phyloP scores from a whole-genome alignment of 1,139 yeast species.

The Pichia sp. region DNA sequence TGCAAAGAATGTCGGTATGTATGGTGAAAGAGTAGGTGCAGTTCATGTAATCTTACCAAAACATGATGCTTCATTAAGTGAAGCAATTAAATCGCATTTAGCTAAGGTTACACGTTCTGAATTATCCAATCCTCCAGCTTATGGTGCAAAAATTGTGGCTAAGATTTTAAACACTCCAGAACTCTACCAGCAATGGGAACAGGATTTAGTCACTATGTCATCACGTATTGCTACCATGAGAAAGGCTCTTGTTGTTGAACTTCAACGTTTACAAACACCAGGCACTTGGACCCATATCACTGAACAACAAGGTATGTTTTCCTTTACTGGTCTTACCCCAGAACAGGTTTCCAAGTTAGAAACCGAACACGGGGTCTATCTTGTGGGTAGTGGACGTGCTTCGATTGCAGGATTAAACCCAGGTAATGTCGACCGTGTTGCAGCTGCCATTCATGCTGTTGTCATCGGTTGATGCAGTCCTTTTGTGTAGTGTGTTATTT shows the following conservation, averaged over 20 bases:
- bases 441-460: conserved; percentile 76
- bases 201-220: conserved; percentile 84
- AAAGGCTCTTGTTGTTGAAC: conserved; percentile 50
- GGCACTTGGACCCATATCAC: conserved; percentile 94
- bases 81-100: conserved; percentile 67
- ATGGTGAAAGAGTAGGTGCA: conserved; percentile 97
- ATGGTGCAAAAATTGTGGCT: conserved; percentile 90
- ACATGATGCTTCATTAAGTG: conserved; percentile 34
- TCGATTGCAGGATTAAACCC: conserved; percentile 91
- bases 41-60: conserved; percentile 62
- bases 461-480: conserved; percentile 31
- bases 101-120: conserved; percentile 75
- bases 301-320: conserved; percentile 93
- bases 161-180: conserved; percentile 60
- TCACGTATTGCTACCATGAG: conserved; percentile 80
- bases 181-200: conserved; percentile 74
- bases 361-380: conserved; percentile 67
- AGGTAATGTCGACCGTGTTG: conserved; percentile 70
- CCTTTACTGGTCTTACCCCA: conserved; percentile 78
- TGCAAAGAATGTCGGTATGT: conserved; percentile 95
- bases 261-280: conserved; percentile 66
- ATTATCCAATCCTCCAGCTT: conserved; percentile 90
- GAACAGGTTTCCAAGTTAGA: conserved; percentile 80
- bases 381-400: conserved; percentile 83
- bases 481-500: not conserved